These are phyloP conservation scores for Erodium trifolium DNA, from an alignment of 441 rosid species.

Conservation along the genomic window DNA sequence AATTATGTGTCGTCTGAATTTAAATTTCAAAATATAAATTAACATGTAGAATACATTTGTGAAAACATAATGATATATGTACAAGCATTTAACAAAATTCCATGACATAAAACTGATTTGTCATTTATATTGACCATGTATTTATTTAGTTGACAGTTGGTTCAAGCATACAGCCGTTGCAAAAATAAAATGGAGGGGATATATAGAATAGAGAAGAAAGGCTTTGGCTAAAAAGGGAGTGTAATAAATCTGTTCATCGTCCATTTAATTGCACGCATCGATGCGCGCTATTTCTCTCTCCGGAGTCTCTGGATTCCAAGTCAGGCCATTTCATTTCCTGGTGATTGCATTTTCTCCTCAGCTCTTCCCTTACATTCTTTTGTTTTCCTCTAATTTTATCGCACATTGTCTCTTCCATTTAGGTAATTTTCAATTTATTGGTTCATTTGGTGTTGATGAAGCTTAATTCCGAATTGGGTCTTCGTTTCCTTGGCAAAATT, in stretches of 20 bases:
- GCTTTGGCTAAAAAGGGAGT: no score
- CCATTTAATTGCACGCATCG: background rate
- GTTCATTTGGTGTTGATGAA: background rate
- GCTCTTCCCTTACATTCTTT: background rate
- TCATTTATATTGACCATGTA: no score
- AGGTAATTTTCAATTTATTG: background rate
- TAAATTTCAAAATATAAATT: no score
- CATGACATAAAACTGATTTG: no score
- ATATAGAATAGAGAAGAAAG: no score
- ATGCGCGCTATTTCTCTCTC: background rate
- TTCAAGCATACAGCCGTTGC: no score
- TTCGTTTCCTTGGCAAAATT: background rate
- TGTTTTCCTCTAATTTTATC: background rate
- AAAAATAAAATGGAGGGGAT: no score
- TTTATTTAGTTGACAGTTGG: no score
- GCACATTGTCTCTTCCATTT: background rate
- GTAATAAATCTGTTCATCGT: background rate
- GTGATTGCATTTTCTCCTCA: background rate
- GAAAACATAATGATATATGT: no score
- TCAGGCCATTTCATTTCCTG: conserved; percentile 1
- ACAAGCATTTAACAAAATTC: no score
- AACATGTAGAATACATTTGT: no score
- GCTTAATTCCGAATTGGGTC: background rate
- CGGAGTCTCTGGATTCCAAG: background rate
- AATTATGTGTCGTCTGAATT: no score